Evolutionary conservation across 2,329 filamentous ascomycete species (phyloP), one percentile per base, ranked within the genome.

Genomic region (Cyanodermella asteris): DNA sequence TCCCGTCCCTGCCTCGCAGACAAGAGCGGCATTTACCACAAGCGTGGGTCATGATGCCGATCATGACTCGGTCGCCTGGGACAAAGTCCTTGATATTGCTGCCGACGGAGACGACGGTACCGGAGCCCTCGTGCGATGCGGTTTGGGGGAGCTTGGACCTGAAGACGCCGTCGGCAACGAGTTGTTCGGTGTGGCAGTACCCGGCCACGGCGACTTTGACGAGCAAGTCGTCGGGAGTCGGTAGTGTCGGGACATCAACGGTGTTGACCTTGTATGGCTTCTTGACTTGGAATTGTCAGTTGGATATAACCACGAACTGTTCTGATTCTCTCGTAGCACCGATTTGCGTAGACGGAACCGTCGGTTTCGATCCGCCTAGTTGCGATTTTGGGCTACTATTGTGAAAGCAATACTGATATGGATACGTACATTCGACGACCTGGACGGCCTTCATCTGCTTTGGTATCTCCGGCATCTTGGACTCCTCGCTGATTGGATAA

Each of bases 161-260:
- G 39, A 69, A 58, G 22, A 52, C 41, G 23, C 64, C 64, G 2
- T 47, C 36, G 5, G 38, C 35, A 4, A 67, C 61, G 58, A 69
- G 64, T 31, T 43, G 42, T 44, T 71, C 65, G 1, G 66, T 70
- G 46, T 72, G 65, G 46, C 65, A 71, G 37, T 67, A 55, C 1
- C 61, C 65, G 7, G 61, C 64, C 10, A 62, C 61, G 27, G 60
- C 63, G 25, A 66, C 49, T 40, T 64, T 65, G 36, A 71, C 50
- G 18, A 70, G 54, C n/a, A 72, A 45, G 33, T 70, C 64, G 33
- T 59, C 36, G 0, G 56, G 50, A 4, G 44, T 41, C 10, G 66
- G 53, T 10, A 41, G 28, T 6, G 42, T 39, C 5, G 63, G 63
- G 1, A 59, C 51, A 8, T 54, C 48, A 16, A 68, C 41, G 10